Conservation (phyloP, 1,284 basidiomycete genomes). For the Cryptococcus sp. region DNA sequence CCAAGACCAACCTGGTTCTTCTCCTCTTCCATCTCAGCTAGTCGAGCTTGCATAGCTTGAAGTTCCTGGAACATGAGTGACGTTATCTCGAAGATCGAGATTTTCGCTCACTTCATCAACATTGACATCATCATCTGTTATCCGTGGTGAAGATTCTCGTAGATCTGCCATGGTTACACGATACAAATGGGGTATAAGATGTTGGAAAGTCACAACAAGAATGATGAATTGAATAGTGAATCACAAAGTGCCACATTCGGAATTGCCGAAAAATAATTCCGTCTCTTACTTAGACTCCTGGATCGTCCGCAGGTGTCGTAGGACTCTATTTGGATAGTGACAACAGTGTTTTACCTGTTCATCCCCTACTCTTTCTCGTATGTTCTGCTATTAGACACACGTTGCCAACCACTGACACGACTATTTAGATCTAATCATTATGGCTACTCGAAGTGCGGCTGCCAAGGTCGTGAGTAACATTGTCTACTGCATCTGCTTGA, state of each 20-base stretch:
- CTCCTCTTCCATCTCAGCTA: slow-evolving; percentile 81
- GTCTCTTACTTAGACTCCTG: no score
- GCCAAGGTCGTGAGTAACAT: slow-evolving; percentile 59
- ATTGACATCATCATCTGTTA: slow-evolving; percentile 35
- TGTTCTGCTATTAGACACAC: no score
- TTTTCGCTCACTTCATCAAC: slow-evolving; percentile 37
- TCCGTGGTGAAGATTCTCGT: slow-evolving; percentile 33
- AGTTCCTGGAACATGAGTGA: slow-evolving; percentile 45
- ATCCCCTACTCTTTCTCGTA: no score
- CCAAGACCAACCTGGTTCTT: slow-evolving; percentile 56
- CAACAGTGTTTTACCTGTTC: no score
- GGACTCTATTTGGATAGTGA: no score
- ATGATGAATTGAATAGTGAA: neutral
- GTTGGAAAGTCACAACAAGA: neutral
- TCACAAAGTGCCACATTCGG: slow-evolving; percentile 7
- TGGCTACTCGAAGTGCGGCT: slow-evolving; percentile 78
- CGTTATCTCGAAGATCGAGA: neutral
- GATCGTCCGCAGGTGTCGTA: no score
- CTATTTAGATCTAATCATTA: slow-evolving; percentile 46
- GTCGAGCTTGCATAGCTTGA: slow-evolving; percentile 77
- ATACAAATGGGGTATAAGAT: neutral
- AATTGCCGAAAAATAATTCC: neutral
- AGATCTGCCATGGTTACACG: slow-evolving; percentile 31
- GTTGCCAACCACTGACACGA: neutral
- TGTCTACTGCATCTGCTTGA: neutral